Percentiles rank a stretch among this genome's conserved stretches.
Evolutionary conservation across 306 rosid genomes (phyloP).

Genomic region (Lathyrus aphaca): DNA sequence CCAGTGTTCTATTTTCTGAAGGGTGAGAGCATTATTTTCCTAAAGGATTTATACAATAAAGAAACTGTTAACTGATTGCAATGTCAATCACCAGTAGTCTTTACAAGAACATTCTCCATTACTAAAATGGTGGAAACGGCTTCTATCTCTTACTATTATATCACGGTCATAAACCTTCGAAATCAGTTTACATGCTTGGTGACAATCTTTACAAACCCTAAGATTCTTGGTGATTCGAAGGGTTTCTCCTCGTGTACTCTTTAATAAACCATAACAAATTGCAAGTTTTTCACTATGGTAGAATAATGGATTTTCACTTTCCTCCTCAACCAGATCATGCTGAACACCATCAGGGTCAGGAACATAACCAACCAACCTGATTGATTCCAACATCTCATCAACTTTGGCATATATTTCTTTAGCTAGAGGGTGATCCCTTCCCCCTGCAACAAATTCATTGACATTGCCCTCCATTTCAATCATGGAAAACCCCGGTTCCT

Average conservation of each 20-base stretch:
- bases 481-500: neutral
- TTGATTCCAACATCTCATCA: conserved; percentile 6
- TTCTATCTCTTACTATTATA: neutral
- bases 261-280: conserved; percentile 2
- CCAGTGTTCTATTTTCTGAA: no score
- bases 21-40: no score
- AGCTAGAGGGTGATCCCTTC: neutral
- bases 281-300: conserved; percentile 5
- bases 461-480: conserved; percentile 8
- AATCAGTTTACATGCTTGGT: conserved; percentile 1
- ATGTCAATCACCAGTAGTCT: neutral
- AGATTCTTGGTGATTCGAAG: conserved; percentile 6
- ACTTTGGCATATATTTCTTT: conserved; percentile 5
- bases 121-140: conserved; percentile 4
- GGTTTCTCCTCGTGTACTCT: neutral
- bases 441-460: conserved; percentile 3
- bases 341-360: neutral
- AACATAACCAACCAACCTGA: conserved; percentile 4
- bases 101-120: conserved; percentile 4
- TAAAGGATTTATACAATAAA: no score
- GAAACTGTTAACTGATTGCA: no score
- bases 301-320: neutral
- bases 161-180: neutral
- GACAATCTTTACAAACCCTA: conserved; percentile 2
- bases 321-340: conserved; percentile 1